Evolutionary conservation across 495 filamentous ascomycete species (phyloP).

Genomic region (Lindgomyces ingoldianus): DNA sequence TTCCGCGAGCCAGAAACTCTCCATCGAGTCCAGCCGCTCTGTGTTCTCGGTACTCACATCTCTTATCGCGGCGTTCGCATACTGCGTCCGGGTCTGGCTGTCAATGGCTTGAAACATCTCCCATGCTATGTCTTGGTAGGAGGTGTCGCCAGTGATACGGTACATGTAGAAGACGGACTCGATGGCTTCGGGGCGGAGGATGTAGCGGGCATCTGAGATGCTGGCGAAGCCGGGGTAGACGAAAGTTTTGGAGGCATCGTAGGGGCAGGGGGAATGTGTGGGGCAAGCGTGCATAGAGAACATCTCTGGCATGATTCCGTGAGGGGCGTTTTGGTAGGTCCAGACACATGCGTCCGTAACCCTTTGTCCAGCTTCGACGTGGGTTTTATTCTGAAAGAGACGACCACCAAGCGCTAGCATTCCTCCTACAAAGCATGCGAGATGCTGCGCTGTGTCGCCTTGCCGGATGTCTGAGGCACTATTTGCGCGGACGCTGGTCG

Average conservation of each 20-base stretch:
- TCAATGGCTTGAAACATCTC: constrained; percentile 70
- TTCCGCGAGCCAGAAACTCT: constrained; percentile 54
- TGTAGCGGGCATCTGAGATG: constrained; percentile 51
- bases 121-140: constrained; percentile 70
- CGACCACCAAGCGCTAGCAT: constrained; percentile 41
- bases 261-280: constrained; percentile 3
- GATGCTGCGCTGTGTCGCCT: constrained; percentile 46
- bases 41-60: constrained; percentile 52
- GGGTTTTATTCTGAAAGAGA: constrained; percentile 41
- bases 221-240: constrained; percentile 12
- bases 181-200: constrained; percentile 58
- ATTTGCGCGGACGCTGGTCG: constrained; percentile 40
- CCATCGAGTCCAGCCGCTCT: constrained; percentile 41
- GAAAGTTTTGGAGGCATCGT: constrained; percentile 43
- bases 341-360: constrained; percentile 62
- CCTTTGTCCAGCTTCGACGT: constrained; percentile 56
- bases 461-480: constrained; percentile 32
- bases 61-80: constrained; percentile 59
- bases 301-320: constrained; percentile 63
- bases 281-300: constrained; percentile 47
- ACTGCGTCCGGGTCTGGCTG: constrained; percentile 58
- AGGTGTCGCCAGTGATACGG: constrained; percentile 68
- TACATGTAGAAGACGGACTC: constrained; percentile 69
- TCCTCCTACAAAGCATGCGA: constrained; percentile 41
- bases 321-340: constrained; percentile 58